A percentile compares a stretch with the other conserved stretches of the same genome.
These are phyloP conservation scores for Hypoxylon sp. DNA, from an alignment of 2,329 filamentous ascomycete genomes.

Conservation along the genomic window DNA sequence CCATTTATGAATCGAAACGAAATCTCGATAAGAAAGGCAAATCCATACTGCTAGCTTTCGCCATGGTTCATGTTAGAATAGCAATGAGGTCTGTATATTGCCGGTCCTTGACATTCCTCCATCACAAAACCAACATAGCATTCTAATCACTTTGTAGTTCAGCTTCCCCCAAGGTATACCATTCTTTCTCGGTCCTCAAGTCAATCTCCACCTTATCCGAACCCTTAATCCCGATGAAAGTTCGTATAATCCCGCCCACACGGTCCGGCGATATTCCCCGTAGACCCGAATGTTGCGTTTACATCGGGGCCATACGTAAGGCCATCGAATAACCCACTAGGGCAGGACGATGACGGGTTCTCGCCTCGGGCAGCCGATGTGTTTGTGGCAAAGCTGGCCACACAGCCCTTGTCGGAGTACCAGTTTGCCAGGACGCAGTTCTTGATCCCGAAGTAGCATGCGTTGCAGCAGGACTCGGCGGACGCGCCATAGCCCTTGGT, in stretches of 20 bases:
- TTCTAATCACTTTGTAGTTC: not conserved
- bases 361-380: not conserved
- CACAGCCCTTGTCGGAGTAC: not conserved
- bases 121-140: not conserved
- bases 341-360: not conserved
- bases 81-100: not conserved
- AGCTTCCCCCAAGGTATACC: no score
- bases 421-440: not conserved
- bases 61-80: not conserved
- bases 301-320: slow-evolving; percentile 15
- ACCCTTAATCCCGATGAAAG: slow-evolving; percentile 2
- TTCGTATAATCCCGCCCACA: slow-evolving; percentile 16
- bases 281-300: not conserved
- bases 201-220: not conserved
- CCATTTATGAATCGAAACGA: not conserved
- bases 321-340: not conserved
- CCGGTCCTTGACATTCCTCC: not conserved
- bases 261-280: slow-evolving; percentile 18
- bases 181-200: not conserved
- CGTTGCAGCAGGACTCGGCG: not conserved
- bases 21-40: not conserved
- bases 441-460: not conserved
- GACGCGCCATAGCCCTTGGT: not conserved
- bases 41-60: not conserved
- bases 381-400: not conserved